Evolutionary conservation across 169 alveolate species (phyloP).

Genomic region (Plasmodium vinckei): DNA sequence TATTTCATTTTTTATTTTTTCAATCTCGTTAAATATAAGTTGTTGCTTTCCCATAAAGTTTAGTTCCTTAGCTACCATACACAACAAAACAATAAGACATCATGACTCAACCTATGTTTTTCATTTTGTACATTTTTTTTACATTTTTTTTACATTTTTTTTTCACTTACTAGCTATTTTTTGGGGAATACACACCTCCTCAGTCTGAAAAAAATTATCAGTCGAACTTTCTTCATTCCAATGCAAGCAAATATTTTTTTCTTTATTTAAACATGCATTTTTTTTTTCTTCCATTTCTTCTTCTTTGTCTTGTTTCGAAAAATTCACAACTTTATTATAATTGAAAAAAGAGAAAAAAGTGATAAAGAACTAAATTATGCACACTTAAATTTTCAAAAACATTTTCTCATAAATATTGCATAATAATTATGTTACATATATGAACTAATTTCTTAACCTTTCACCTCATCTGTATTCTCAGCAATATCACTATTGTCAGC

Average conservation of each 20-base stretch:
- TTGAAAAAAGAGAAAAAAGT: too few relatives aligned
- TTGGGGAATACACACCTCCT: neutral
- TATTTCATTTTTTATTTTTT: slow-evolving; percentile 50
- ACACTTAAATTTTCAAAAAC: too few relatives aligned
- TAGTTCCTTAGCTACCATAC: neutral
- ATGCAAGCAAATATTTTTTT: slow-evolving; percentile 17
- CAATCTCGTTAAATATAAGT: slow-evolving; percentile 33
- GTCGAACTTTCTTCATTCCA: slow-evolving; percentile 12
- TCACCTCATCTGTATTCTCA: too few relatives aligned
- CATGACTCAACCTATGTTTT: too few relatives aligned
- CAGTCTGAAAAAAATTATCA: neutral
- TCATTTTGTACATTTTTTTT: too few relatives aligned
- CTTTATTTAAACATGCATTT: neutral
- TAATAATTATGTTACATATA: too few relatives aligned
- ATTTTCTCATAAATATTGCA: too few relatives aligned
- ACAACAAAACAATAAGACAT: too few relatives aligned
- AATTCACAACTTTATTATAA: too few relatives aligned
- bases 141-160: neutral
- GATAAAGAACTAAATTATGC: too few relatives aligned
- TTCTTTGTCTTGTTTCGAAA: neutral
- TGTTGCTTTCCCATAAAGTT: slow-evolving; percentile 56
- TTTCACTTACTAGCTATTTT: neutral
- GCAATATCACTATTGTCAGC: too few relatives aligned
- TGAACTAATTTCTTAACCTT: too few relatives aligned
- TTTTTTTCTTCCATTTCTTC: neutral